phyloP scores from a whole-genome alignment of 345 rosid genomes.

The Angophora floribunda region DNA sequence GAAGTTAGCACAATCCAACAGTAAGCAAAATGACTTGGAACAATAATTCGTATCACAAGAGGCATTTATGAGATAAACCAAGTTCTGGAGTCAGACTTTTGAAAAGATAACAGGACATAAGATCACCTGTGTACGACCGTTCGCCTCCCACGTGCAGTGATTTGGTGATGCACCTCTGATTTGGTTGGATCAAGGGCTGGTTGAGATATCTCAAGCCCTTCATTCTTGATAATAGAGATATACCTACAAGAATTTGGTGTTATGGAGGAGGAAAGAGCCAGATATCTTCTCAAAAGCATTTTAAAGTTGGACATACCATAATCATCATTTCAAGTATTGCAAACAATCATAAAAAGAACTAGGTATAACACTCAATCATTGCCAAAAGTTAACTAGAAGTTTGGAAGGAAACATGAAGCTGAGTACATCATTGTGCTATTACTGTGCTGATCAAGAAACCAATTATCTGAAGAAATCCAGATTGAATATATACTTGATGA shows the following conservation, averaged over 20 bases:
- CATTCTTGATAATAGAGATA: constrained; percentile 31
- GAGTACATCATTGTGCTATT: neutral
- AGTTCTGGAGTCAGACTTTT: neutral
- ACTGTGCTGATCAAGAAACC: neutral
- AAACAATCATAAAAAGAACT: neutral
- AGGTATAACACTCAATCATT: neutral
- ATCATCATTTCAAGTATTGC: neutral
- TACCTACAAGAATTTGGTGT: constrained; percentile 20
- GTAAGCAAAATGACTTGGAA: neutral
- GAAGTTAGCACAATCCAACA: neutral
- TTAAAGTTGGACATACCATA: neutral
- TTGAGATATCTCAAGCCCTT: constrained; percentile 67
- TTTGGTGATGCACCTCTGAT: constrained; percentile 67
- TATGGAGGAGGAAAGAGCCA: neutral
- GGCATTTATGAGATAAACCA: neutral
- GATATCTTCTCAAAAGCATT: neutral
- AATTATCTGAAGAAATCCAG: neutral
- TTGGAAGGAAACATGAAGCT: neutral
- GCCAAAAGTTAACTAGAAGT: neutral
- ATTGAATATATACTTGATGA: neutral
- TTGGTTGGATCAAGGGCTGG: constrained; percentile 46
- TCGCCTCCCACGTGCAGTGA: constrained; percentile 47
- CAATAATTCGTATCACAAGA: neutral
- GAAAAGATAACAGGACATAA: neutral
- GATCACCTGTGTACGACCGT: constrained; percentile 56